Conservation (phyloP, 2,329 filamentous ascomycete genomes). For the Magnaporthiopsis poae region DNA sequence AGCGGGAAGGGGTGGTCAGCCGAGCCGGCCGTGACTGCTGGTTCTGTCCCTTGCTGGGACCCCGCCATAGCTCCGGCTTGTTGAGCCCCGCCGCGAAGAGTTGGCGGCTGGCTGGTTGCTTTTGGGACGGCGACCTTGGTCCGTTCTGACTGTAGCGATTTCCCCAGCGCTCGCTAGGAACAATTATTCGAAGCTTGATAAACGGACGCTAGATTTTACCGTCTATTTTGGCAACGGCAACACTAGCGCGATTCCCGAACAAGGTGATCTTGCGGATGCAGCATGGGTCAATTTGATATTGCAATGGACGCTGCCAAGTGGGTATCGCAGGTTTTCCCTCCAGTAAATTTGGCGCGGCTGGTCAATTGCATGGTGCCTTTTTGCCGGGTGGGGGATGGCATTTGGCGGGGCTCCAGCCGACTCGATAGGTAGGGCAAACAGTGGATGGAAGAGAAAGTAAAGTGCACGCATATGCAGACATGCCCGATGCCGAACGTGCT, state of each 20-base stretch:
- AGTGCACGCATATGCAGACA: background rate
- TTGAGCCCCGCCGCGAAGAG: background rate
- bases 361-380: background rate
- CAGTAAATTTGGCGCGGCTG: no score
- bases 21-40: background rate
- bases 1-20: slow-evolving; percentile 44
- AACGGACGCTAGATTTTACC: background rate
- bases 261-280: background rate
- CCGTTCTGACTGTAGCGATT: background rate
- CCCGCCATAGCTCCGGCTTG: slow-evolving; percentile 2
- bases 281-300: background rate
- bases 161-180: background rate
- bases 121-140: background rate
- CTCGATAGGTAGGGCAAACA: background rate
- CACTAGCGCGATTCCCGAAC: background rate
- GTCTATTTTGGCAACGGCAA: background rate
- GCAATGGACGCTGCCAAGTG: background rate
- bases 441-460: background rate
- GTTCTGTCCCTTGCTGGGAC: slow-evolving; percentile 1
- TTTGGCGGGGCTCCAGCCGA: background rate
- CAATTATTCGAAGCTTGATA: background rate
- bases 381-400: background rate
- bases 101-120: background rate
- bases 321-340: background rate
- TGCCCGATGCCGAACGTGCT: background rate